phyloP scores from a whole-genome alignment of 2,329 filamentous ascomycete genomes.

The Tricladium varicosporioides region DNA sequence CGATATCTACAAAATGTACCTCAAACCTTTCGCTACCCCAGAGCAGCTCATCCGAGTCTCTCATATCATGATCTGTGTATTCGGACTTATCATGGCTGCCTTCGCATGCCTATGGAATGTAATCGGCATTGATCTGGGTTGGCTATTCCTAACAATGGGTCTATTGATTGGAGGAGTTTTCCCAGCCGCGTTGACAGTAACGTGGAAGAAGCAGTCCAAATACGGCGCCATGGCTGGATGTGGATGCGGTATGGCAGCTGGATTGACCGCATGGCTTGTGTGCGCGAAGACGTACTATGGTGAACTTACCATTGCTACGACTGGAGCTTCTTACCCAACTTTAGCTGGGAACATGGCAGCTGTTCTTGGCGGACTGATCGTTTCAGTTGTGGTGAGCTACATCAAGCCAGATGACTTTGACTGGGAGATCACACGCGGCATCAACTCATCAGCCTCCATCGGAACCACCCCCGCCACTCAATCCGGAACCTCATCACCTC shows the following conservation, averaged over 20 bases:
- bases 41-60: conserved; percentile 49
- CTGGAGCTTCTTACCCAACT: conserved; percentile 33
- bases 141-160: conserved; percentile 52
- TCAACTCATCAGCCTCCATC: background rate
- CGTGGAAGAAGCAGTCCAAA: conserved; percentile 49
- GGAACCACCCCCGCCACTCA: background rate
- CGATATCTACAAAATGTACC: conserved; percentile 80
- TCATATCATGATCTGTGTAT: conserved; percentile 52
- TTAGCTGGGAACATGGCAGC: conserved; percentile 1
- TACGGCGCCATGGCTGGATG: conserved; percentile 48
- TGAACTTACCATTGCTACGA: conserved; percentile 44
- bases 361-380: background rate
- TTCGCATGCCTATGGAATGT: conserved; percentile 53
- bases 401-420: conserved; percentile 9
- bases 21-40: conserved; percentile 66
- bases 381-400: conserved; percentile 1
- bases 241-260: conserved; percentile 46
- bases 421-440: conserved; percentile 9
- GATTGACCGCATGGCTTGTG: conserved; percentile 51
- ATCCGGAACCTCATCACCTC: background rate
- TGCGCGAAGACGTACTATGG: conserved; percentile 46
- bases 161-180: conserved; percentile 55
- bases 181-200: conserved; percentile 50
- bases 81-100: conserved; percentile 48
- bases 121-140: conserved; percentile 51